A percentile compares a stretch with the other conserved stretches of the same genome.
Conservation (phyloP, 164 flowering plant species). For the Magnolia changhungtana region DNA sequence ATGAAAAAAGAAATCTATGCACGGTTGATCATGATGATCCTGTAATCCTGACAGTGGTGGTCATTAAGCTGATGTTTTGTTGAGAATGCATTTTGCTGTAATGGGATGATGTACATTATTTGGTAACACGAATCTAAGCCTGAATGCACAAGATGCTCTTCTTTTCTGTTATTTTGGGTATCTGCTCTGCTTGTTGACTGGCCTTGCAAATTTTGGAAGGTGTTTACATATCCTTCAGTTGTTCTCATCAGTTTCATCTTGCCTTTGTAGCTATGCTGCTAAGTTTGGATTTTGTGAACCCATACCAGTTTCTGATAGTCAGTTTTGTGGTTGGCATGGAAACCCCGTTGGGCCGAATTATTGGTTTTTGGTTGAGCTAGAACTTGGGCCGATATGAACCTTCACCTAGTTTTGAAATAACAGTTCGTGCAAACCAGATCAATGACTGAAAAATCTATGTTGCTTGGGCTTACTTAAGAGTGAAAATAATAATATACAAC, state of each 20-base stretch:
- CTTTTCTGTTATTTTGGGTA: neutral
- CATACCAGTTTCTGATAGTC: neutral
- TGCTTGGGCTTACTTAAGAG: neutral
- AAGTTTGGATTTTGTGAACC: neutral
- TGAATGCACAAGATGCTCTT: neutral
- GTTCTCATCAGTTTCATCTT: neutral
- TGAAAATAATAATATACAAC: neutral
- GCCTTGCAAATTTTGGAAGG: neutral
- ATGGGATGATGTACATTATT: too few relatives aligned
- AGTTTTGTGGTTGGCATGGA: neutral
- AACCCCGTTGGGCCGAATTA: neutral
- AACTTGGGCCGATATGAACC: neutral
- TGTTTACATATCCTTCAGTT: neutral
- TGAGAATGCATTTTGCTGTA: too few relatives aligned
- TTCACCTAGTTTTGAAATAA: neutral
- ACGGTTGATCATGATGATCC: too few relatives aligned
- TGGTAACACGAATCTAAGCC: neutral
- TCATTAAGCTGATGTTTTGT: too few relatives aligned
- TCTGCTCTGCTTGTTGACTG: neutral
- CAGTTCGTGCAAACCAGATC: neutral
- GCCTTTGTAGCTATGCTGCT: neutral
- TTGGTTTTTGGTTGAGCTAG: neutral
- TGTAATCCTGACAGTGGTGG: too few relatives aligned
- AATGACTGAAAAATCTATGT: neutral
- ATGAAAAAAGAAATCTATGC: too few relatives aligned